Evolutionary conservation across 2,329 filamentous ascomycete species (phyloP).

Genomic region (Fusarium compactum): DNA sequence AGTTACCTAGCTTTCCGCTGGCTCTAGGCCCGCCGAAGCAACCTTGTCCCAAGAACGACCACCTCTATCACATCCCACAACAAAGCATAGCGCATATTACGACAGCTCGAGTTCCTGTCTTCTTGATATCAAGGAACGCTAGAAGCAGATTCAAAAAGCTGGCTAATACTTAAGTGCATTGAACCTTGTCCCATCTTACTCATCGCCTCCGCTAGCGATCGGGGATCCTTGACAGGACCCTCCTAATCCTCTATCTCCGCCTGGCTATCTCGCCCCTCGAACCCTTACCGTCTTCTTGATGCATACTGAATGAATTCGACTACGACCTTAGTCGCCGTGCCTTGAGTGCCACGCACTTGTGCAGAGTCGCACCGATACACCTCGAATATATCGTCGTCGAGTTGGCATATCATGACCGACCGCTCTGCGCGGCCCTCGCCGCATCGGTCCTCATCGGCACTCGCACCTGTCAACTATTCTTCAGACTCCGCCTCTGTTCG

Average conservation of each 20-base stretch:
- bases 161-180: conserved; percentile 19
- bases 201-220: conserved; percentile 32
- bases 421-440: conserved; percentile 50
- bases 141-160: background rate
- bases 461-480: conserved; percentile 57
- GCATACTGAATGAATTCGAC: conserved; percentile 40
- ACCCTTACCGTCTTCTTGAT: conserved; percentile 35
- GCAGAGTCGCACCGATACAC: conserved; percentile 46
- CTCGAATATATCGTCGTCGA: conserved; percentile 50
- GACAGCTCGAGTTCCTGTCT: conserved; percentile 8
- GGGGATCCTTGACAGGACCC: conserved; percentile 22
- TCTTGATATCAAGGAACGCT: background rate
- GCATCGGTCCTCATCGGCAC: conserved; percentile 61
- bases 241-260: conserved; percentile 31
- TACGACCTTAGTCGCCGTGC: conserved; percentile 31
- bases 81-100: conserved; percentile 17
- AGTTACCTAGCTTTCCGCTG: conserved; percentile 17
- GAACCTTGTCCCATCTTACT: conserved; percentile 28
- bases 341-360: conserved; percentile 50
- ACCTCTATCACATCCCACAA: conserved; percentile 36
- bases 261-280: conserved; percentile 35
- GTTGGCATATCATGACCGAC: conserved; percentile 55
- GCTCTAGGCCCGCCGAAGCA: conserved; percentile 18
- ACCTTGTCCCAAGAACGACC: conserved; percentile 36
- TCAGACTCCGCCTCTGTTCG: conserved; percentile 57